Evolutionary conservation across 1,139 yeast genomes (phyloP).

Genomic region (Candida anutae): DNA sequence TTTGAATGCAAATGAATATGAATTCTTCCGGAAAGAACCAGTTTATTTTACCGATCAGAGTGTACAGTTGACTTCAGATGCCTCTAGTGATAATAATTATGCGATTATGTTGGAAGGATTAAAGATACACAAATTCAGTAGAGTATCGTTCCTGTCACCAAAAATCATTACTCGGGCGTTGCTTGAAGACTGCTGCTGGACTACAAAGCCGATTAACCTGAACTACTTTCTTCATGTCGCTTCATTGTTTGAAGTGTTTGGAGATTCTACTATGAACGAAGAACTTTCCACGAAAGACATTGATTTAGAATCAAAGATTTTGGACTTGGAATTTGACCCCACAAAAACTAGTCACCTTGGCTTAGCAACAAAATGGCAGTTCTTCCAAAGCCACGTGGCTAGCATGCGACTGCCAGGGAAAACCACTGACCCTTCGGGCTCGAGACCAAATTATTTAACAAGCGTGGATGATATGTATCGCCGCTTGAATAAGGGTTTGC

Average conservation of each 20-base stretch:
- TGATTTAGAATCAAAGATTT: constrained; percentile 25
- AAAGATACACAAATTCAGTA: too few relatives aligned
- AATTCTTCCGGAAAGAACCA: constrained; percentile 1
- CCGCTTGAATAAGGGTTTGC: constrained; percentile 21
- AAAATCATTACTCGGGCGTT: constrained; percentile 20
- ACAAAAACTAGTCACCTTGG: constrained; percentile 38
- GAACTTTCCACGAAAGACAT: constrained; percentile 18
- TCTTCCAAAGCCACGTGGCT: constrained; percentile 22
- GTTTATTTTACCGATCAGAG: background rate
- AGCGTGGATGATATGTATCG: constrained; percentile 31
- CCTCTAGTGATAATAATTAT: background rate
- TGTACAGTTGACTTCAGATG: background rate
- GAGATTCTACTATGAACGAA: constrained; percentile 32
- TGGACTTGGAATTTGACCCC: constrained; percentile 30
- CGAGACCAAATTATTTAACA: constrained; percentile 15
- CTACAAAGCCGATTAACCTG: constrained; percentile 33
- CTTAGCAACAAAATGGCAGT: constrained; percentile 35
- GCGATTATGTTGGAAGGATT: too few relatives aligned
- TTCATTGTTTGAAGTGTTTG: constrained; percentile 41
- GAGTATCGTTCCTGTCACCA: constrained; percentile 20
- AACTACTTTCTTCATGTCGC: constrained; percentile 42
- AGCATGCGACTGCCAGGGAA: constrained; percentile 6
- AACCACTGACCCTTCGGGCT: constrained; percentile 1
- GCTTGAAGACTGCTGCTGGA: constrained; percentile 51
- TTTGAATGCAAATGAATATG: too few relatives aligned